Percentiles rank a stretch among this genome's conserved stretches.
Evolutionary conservation across 2,329 filamentous ascomycete species (phyloP).

Genomic region (Ascochyta clinopodiicola): DNA sequence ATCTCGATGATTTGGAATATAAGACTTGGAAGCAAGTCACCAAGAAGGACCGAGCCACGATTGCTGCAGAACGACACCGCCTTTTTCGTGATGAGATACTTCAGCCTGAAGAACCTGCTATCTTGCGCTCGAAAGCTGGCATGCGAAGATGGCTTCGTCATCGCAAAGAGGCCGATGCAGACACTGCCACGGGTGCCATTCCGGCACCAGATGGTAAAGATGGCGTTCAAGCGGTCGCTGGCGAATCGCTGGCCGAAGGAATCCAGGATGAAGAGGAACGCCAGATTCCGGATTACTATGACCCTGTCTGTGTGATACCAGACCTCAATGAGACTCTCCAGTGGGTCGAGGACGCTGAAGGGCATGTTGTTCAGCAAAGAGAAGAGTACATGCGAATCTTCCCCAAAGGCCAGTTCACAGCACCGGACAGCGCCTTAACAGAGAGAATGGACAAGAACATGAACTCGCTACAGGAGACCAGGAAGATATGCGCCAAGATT

Average conservation of each 20-base stretch:
- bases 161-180: constrained; percentile 67
- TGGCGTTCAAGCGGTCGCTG: constrained; percentile 56
- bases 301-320: constrained; percentile 82
- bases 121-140: constrained; percentile 81
- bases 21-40: constrained; percentile 99
- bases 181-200: constrained; percentile 57
- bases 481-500: constrained; percentile 95
- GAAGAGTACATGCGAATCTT: constrained; percentile 84
- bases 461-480: constrained; percentile 92
- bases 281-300: constrained; percentile 93
- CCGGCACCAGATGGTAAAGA: constrained; percentile 56
- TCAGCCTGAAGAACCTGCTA: constrained; percentile 84
- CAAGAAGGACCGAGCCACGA: constrained; percentile 88
- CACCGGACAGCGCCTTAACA: constrained; percentile 75
- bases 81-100: constrained; percentile 86
- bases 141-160: constrained; percentile 89
- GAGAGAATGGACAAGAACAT: constrained; percentile 90
- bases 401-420: constrained; percentile 74
- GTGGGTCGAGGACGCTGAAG: constrained; percentile 90
- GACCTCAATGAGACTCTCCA: constrained; percentile 78
- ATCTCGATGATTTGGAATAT: constrained; percentile 88
- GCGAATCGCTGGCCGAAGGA: constrained; percentile 89
- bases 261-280: constrained; percentile 82
- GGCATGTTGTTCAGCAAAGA: constrained; percentile 84
- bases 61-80: constrained; percentile 83